These are phyloP conservation scores for Trichoderma sp. DNA, from an alignment of 2,329 filamentous ascomycete genomes.

Conservation along the genomic window DNA sequence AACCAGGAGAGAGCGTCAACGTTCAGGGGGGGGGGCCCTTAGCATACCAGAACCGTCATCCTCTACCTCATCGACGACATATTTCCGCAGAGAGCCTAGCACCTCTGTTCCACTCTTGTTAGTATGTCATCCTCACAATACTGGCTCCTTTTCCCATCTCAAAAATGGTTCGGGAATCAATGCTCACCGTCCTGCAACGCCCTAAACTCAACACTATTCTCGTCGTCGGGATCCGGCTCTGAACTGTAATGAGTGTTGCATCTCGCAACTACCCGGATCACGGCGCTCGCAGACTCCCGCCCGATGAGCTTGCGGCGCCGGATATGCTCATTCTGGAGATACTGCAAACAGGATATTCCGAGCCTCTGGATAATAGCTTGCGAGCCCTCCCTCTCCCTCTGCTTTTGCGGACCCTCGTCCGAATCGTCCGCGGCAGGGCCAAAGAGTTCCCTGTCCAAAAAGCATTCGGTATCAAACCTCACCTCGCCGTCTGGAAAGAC, in stretches of 20 bases:
- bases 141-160: background rate
- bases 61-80: slow-evolving; percentile 61
- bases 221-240: slow-evolving; percentile 39
- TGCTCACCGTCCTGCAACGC: slow-evolving; percentile 37
- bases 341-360: slow-evolving; percentile 50
- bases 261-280: slow-evolving; percentile 48
- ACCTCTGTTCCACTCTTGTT: slow-evolving; percentile 39
- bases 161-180: background rate
- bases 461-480: slow-evolving; percentile 46
- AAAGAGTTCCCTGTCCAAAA: slow-evolving; percentile 51
- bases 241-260: slow-evolving; percentile 48
- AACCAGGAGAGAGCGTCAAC: too few relatives aligned
- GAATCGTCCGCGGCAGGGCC: slow-evolving; percentile 32
- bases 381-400: slow-evolving; percentile 12
- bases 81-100: slow-evolving; percentile 51
- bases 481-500: slow-evolving; percentile 50
- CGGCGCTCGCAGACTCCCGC: slow-evolving; percentile 45
- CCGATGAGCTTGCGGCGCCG: slow-evolving; percentile 46
- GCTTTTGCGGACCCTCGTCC: slow-evolving; percentile 36
- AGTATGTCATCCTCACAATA: background rate
- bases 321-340: slow-evolving; percentile 52
- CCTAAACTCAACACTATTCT: slow-evolving; percentile 38
- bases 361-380: slow-evolving; percentile 44
- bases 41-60: slow-evolving; percentile 63
- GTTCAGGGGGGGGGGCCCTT: too few relatives aligned